Evolutionary conservation across 2,329 filamentous ascomycete species (phyloP), one percentile per base, ranked within the genome.

Genomic region (Aspergillus arachidicola): DNA sequence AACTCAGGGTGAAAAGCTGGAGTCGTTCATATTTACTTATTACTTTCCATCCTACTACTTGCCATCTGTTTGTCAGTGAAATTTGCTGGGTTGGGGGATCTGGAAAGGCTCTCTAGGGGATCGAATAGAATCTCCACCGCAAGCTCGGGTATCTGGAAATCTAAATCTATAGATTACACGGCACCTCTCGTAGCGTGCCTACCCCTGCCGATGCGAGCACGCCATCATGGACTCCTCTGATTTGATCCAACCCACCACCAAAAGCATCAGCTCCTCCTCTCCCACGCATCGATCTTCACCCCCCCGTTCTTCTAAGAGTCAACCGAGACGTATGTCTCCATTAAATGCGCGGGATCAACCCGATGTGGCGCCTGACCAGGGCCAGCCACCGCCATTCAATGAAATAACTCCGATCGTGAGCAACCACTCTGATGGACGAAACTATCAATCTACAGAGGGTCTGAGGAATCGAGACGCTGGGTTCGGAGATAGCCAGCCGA

Each of bases 391-490:
- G 26, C 48, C 62, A 28, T 60, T 65, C 57, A 72, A 68, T 58
- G 76, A 79, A 65, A 67, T 64, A 53, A 78, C 75, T 2, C 74
- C 75, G 23, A 77, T 78, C 41, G 69, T 75, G 36, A 72, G 68
- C 53, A 67, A 65, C 32, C 65, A 66, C 34, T 63, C 70, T 34
- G 66, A 66, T 36, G 64, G 64, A 34, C 74, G 71, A 34, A 72
- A 71, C 58, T 79, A 79, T 56, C 72, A 75, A 48, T 74, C 76
- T 6, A 79, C 74, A 6, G 72, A 69, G 16, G 66, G 67, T 32
- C 61, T 67, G 59, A 64, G 66, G 43, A 68, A 65, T 50, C 59
- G 60, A 32, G 62, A 65, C 38, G 58, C 64, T 16, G 63, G 58
- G 38, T n/a, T 58, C 14, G 62, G 58, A 32, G 64, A 65, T 50